Conservation (phyloP, 768 basidiomycete genomes). For the Holtermannia corniformis region DNA sequence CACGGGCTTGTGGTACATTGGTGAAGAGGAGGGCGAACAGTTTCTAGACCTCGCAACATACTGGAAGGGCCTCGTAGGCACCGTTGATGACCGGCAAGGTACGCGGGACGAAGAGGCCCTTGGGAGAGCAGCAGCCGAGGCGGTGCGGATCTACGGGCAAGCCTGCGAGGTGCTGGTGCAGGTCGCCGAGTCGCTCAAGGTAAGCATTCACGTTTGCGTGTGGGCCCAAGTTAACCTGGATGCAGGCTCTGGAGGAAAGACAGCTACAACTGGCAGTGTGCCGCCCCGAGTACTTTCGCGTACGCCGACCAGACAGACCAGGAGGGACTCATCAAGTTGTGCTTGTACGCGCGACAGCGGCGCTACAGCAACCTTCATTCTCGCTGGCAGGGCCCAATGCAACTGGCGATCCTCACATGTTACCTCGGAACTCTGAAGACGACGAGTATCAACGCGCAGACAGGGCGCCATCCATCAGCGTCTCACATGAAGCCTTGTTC, state of each 20-base stretch:
- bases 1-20: slow-evolving; percentile 14
- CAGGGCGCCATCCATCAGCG: slow-evolving; percentile 7
- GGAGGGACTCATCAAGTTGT: background rate
- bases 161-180: slow-evolving; percentile 4
- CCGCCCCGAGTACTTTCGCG: background rate
- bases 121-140: background rate
- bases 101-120: background rate
- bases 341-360: background rate
- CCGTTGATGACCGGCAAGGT: no score
- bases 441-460: background rate
- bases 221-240: background rate
- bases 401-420: background rate
- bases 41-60: background rate
- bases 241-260: slow-evolving; percentile 1
- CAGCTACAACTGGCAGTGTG: background rate
- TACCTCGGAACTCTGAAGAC: background rate
- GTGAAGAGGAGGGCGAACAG: background rate
- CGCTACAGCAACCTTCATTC: background rate
- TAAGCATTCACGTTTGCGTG: slow-evolving; percentile 3
- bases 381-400: slow-evolving; percentile 2
- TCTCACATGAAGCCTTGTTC: slow-evolving; percentile 6
- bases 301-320: background rate
- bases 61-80: slow-evolving; percentile 1
- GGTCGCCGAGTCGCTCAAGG: slow-evolving; percentile 10
- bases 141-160: background rate